phyloP scores from a whole-genome alignment of 768 basidiomycete genomes.

The Strobilomyces echinocephalus region DNA sequence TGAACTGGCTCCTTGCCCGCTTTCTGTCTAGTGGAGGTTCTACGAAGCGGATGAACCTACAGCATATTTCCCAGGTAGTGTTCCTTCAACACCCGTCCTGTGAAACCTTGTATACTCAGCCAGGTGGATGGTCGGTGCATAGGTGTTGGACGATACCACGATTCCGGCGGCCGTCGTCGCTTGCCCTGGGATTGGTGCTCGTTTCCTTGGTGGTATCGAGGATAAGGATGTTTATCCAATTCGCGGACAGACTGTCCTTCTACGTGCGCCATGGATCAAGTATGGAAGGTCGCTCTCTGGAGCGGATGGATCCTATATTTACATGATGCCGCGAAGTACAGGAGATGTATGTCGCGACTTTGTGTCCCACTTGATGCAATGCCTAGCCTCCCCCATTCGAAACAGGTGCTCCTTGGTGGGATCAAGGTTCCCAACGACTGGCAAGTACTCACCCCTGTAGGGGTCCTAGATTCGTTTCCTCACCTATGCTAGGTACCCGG shows the following conservation, averaged over 20 bases:
- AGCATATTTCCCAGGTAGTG: constrained; percentile 61
- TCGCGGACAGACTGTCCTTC: constrained; percentile 42
- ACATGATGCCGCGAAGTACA: constrained; percentile 34
- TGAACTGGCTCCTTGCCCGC: constrained; percentile 57
- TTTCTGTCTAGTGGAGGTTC: constrained; percentile 61
- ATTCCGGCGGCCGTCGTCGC: constrained; percentile 49
- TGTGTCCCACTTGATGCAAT: neutral
- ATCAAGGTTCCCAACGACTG: constrained; percentile 59
- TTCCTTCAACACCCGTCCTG: neutral
- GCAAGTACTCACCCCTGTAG: constrained; percentile 26
- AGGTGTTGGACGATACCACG: constrained; percentile 13
- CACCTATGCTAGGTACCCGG: constrained; percentile 48
- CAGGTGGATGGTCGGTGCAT: neutral
- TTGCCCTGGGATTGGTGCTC: constrained; percentile 63
- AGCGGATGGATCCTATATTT: constrained; percentile 30
- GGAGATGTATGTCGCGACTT: constrained; percentile 35
- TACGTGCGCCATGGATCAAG: constrained; percentile 47
- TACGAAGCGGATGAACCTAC: constrained; percentile 53
- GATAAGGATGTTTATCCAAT: constrained; percentile 45
- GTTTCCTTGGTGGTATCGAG: constrained; percentile 47
- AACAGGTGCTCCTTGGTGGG: constrained; percentile 55
- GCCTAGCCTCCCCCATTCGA: neutral
- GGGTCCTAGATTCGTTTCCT: neutral
- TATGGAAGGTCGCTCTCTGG: constrained; percentile 32
- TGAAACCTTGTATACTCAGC: neutral